phyloP scores from a whole-genome alignment of 305 asterid genomes.

The Solanum chacoense region DNA sequence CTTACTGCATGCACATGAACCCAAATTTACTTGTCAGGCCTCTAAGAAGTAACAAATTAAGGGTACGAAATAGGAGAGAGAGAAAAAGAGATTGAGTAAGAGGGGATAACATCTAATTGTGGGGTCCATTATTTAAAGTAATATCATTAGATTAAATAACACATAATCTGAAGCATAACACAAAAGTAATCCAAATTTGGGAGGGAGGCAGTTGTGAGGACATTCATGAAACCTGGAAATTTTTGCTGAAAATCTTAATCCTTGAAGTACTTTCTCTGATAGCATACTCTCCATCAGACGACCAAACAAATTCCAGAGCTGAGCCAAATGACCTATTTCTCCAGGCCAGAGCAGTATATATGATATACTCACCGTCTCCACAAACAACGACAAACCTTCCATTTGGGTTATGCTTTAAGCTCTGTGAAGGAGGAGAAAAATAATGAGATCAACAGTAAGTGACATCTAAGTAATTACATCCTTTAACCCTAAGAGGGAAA shows the following conservation, averaged over 20 bases:
- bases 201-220: conserved; percentile 1
- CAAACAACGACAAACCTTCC: conserved; percentile 93
- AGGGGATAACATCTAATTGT: background rate
- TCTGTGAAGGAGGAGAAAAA: conserved; percentile 32
- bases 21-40: background rate
- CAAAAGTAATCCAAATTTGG: background rate
- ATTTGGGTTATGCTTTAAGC: conserved; percentile 89
- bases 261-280: conserved; percentile 87
- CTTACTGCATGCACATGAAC: background rate
- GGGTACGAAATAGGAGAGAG: background rate
- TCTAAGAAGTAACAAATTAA: background rate
- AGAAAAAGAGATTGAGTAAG: background rate
- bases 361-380: conserved; percentile 88
- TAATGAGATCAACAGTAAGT: background rate
- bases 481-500: background rate
- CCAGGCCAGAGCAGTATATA: conserved; percentile 96
- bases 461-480: background rate
- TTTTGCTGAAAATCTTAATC: conserved; percentile 71
- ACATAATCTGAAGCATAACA: background rate
- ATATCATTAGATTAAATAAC: background rate
- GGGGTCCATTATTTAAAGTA: background rate
- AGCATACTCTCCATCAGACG: conserved; percentile 90
- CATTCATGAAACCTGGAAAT: conserved; percentile 45
- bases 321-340: conserved; percentile 90
- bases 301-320: conserved; percentile 91